Evolutionary conservation across 345 rosid species (phyloP), one percentile per base, ranked within the genome.

Genomic region (Bruguiera gymnorhiza): DNA sequence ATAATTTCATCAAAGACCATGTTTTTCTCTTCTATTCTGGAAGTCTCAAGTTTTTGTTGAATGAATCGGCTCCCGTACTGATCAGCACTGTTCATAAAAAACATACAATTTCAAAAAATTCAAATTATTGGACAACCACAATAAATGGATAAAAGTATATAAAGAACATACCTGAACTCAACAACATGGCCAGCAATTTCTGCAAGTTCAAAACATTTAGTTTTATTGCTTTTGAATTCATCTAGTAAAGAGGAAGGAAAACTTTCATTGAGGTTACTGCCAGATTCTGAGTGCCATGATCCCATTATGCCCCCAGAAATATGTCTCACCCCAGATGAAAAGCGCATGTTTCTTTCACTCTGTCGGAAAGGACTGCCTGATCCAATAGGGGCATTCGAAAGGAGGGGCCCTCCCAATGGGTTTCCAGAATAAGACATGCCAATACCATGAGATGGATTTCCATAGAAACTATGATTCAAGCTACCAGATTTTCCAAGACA

Each of bases 51-150:
- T 80, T 89, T 91, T 79, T 93, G 98, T 71, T 93, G 98, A 77
- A 93, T 93, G 78, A 90, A 93, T 30, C 98, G 90, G 74, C 98
- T 93, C 26, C 98, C 98, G 60, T 93, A 93, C 79, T 91, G 97
- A 82, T 91, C 97, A 23, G 93, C 85, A 81, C 97, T 91, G 95
- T 55, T 54, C 57, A 73, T 58, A 21, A 0, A 63, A 66, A 20
- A 10, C 53, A 58, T 57, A 50, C 62, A 59, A 66, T 75, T 43
- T 51, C 31, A 61, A 60, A 32, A 32, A 32, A 56, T 69, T 56
- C 20, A 70, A 69, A 68, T 37, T 27, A 62, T 51, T 20, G 10
- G 43, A 51, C n/a, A 24, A 57, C 54, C 10, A 36, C 56, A 23
- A 18, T 6, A 67, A 37, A 61, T 19, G 54, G 65, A 50, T 19